Conservation (phyloP, 768 basidiomycete species). For the Atractiella rhizophila region DNA sequence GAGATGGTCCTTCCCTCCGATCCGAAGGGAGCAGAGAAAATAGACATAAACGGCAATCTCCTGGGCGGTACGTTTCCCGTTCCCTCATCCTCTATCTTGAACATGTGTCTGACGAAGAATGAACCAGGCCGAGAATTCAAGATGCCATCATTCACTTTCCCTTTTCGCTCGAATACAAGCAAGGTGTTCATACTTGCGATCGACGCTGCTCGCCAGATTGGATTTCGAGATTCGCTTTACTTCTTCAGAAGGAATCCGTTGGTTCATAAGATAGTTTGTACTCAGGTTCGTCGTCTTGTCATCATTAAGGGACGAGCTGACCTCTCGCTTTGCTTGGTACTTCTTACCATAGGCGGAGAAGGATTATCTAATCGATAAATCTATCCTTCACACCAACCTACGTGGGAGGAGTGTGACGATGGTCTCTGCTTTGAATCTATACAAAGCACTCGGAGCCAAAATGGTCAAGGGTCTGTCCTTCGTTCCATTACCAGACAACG, state of each 20-base stretch:
- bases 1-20: slow-evolving; percentile 66
- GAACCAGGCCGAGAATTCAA: slow-evolving; percentile 58
- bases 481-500: too few species aligned
- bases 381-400: slow-evolving; percentile 67
- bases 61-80: slow-evolving; percentile 40
- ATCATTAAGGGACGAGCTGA: too few species aligned
- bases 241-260: slow-evolving; percentile 81
- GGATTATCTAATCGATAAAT: slow-evolving; percentile 64
- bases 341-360: too few species aligned
- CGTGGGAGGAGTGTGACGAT: slow-evolving; percentile 79
- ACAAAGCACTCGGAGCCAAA: slow-evolving; percentile 78
- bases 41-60: slow-evolving; percentile 58
- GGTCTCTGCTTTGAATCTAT: slow-evolving; percentile 72
- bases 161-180: slow-evolving; percentile 48
- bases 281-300: too few species aligned
- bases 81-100: not conserved
- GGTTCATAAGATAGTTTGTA: slow-evolving; percentile 71
- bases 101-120: not conserved
- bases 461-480: slow-evolving; percentile 32
- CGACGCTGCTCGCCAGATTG: slow-evolving; percentile 83
- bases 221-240: slow-evolving; percentile 90
- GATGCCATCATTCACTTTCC: slow-evolving; percentile 62
- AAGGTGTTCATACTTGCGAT: slow-evolving; percentile 86
- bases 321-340: too few species aligned
- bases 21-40: slow-evolving; percentile 68